phyloP scores from a whole-genome alignment of 129 eudicot species.

The Centrapalus pauciflorus region DNA sequence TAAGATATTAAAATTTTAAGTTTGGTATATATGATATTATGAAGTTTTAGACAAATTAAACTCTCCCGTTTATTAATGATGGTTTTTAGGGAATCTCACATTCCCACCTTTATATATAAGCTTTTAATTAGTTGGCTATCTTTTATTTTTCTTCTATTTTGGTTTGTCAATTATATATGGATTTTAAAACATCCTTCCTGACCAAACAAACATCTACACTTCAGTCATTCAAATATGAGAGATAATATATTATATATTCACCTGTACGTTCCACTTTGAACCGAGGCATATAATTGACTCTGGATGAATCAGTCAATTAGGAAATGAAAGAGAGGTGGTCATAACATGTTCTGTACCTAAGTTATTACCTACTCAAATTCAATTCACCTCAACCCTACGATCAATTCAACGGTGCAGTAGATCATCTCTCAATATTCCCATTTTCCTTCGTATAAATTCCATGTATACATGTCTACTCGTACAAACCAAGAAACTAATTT shows the following conservation, averaged over 20 bases:
- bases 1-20: too few relatives aligned
- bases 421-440: conserved; percentile 7
- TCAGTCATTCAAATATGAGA: background rate
- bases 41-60: too few relatives aligned
- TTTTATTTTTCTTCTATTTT: too few relatives aligned
- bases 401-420: conserved; percentile 1
- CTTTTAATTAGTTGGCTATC: too few relatives aligned
- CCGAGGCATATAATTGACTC: background rate
- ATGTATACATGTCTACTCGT: background rate
- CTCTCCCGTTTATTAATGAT: too few relatives aligned
- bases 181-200: background rate
- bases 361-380: conserved; percentile 9
- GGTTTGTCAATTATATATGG: too few relatives aligned
- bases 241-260: too few relatives aligned
- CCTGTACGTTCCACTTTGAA: background rate
- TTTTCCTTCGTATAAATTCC: conserved; percentile 2
- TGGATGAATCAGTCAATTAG: background rate
- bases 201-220: background rate
- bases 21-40: too few relatives aligned
- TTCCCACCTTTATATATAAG: too few relatives aligned
- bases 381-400: conserved; percentile 8
- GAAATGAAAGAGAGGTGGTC: background rate
- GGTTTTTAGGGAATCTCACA: too few relatives aligned
- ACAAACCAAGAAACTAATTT: background rate
- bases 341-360: conserved; percentile 10